These are phyloP conservation scores for Saccharomycopsis synnaedendra DNA, from an alignment of 805 yeast genomes.

Conservation along the genomic window DNA sequence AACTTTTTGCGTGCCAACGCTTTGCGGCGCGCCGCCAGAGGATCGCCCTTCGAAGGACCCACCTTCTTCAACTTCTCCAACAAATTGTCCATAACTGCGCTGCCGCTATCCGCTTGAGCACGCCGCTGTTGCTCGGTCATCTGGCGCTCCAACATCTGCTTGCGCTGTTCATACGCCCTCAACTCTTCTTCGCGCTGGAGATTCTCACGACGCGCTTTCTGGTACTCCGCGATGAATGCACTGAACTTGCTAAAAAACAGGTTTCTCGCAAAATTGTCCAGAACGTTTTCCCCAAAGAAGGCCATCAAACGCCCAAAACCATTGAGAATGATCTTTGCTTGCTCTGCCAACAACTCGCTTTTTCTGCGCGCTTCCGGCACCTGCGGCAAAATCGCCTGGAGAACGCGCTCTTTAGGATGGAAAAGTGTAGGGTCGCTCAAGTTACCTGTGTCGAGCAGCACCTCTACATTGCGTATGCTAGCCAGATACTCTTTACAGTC, in stretches of 20 bases:
- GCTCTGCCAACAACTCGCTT: constrained; percentile 51
- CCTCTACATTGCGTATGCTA: constrained; percentile 55
- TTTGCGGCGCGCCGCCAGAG: constrained; percentile 57
- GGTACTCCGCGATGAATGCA: constrained; percentile 69
- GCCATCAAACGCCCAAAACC: constrained; percentile 67
- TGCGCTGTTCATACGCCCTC: constrained; percentile 63
- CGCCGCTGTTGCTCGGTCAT: constrained; percentile 3
- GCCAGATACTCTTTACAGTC: constrained; percentile 60
- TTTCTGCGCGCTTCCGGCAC: constrained; percentile 69
- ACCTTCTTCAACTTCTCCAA: constrained; percentile 66
- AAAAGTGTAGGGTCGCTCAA: constrained; percentile 66
- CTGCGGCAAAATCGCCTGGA: constrained; percentile 48
- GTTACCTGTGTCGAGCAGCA: constrained; percentile 72
- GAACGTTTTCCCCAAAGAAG: constrained; percentile 82
- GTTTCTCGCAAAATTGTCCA: constrained; percentile 53
- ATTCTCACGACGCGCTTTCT: constrained; percentile 72
- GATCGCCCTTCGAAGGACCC: constrained; percentile 39
- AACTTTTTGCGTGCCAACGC: constrained; percentile 66
- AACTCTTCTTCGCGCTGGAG: constrained; percentile 73
- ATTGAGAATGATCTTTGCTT: constrained; percentile 46
- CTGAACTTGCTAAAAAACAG: constrained; percentile 71
- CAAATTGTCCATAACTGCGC: constrained; percentile 65
- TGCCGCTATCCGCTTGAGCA: not conserved
- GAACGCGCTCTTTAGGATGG: constrained; percentile 75
- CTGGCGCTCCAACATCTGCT: constrained; percentile 33